phyloP scores from a whole-genome alignment of 2,329 filamentous ascomycete genomes.

The Nothopassalora personata region DNA sequence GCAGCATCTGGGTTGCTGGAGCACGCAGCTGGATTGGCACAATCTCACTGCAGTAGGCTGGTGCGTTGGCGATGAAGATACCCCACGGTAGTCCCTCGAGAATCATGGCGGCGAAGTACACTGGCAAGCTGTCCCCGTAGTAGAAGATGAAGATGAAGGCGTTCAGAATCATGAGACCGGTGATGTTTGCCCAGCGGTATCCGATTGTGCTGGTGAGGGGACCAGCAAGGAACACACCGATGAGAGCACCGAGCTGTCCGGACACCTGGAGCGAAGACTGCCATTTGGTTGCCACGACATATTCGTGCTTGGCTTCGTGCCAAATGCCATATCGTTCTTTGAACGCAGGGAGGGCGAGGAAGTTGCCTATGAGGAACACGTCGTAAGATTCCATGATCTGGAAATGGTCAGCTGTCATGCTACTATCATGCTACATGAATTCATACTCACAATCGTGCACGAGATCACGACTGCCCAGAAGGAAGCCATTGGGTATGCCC shows the following conservation, averaged over 20 bases:
- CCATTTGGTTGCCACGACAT: slow-evolving; percentile 50
- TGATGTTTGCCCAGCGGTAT: slow-evolving; percentile 56
- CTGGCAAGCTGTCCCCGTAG: slow-evolving; percentile 46
- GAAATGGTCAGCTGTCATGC: slow-evolving; percentile 19
- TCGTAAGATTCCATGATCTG: slow-evolving; percentile 62
- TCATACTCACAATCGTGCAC: slow-evolving; percentile 49
- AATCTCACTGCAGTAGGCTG: slow-evolving; percentile 59
- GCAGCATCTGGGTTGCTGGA: slow-evolving; percentile 56
- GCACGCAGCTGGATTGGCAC: slow-evolving; percentile 55
- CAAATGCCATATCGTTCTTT: slow-evolving; percentile 42
- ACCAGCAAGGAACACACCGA: slow-evolving; percentile 56
- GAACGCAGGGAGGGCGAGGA: slow-evolving; percentile 51
- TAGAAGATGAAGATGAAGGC: slow-evolving; percentile 57
- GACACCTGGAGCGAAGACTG: slow-evolving; percentile 53
- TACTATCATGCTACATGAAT: background rate
- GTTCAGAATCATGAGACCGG: slow-evolving; percentile 53
- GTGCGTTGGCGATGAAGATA: slow-evolving; percentile 61
- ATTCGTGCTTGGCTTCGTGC: slow-evolving; percentile 20
- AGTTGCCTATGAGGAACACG: slow-evolving; percentile 57
- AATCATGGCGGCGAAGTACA: slow-evolving; percentile 51
- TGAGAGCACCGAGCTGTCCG: slow-evolving; percentile 55
- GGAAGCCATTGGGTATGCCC: slow-evolving; percentile 49
- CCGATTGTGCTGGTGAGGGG: slow-evolving; percentile 56
- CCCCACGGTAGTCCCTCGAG: slow-evolving; percentile 62
- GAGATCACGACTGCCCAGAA: slow-evolving; percentile 54